Percentiles rank a stretch among this genome's conserved stretches.
phyloP scores from a whole-genome alignment of 208 protist genomes.

The Wallacemonas rigidus region DNA sequence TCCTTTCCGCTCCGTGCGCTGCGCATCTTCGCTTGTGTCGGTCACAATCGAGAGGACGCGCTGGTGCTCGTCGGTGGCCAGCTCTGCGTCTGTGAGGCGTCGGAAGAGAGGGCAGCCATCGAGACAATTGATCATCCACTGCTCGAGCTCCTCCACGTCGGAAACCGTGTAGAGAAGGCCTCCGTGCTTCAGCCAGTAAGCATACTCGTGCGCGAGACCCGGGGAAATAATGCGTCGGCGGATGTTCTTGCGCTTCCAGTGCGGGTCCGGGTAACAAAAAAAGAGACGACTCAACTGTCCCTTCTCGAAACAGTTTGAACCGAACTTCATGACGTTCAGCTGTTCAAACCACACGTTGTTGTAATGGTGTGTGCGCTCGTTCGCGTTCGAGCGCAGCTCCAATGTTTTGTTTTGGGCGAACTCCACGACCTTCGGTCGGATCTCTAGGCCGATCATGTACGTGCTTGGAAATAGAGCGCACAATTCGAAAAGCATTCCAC shows the following conservation, averaged over 20 bases:
- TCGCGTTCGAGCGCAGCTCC: slow-evolving; percentile 35
- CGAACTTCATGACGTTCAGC: slow-evolving; percentile 98
- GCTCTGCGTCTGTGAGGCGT: slow-evolving; percentile 69
- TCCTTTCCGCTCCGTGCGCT: slow-evolving; percentile 82
- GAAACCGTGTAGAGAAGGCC: slow-evolving; percentile 97
- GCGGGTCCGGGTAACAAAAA: slow-evolving; percentile 98
- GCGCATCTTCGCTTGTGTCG: slow-evolving; percentile 82
- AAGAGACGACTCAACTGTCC: slow-evolving; percentile 96
- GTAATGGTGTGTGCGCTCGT: slow-evolving; percentile 63
- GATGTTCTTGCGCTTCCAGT: slow-evolving; percentile 98
- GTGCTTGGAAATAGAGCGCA: slow-evolving; percentile 91
- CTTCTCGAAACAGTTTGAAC: slow-evolving; percentile 97
- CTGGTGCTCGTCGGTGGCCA: slow-evolving; percentile 41
- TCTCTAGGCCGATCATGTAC: slow-evolving; percentile 96
- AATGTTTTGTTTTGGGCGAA: slow-evolving; percentile 90
- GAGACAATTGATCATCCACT: slow-evolving; percentile 94
- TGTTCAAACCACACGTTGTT: slow-evolving; percentile 96
- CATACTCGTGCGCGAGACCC: slow-evolving; percentile 96
- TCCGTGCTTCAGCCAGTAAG: slow-evolving; percentile 93
- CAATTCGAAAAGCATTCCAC: slow-evolving; percentile 94
- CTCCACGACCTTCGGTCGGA: slow-evolving; percentile 93
- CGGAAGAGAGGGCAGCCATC: slow-evolving; percentile 94
- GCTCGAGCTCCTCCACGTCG: slow-evolving; percentile 90
- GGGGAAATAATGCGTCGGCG: slow-evolving; percentile 96
- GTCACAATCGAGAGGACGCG: slow-evolving; percentile 68